Evolutionary conservation across 148 eudicot genomes (phyloP).

Genomic region (Vaccinium vitisidaea): DNA sequence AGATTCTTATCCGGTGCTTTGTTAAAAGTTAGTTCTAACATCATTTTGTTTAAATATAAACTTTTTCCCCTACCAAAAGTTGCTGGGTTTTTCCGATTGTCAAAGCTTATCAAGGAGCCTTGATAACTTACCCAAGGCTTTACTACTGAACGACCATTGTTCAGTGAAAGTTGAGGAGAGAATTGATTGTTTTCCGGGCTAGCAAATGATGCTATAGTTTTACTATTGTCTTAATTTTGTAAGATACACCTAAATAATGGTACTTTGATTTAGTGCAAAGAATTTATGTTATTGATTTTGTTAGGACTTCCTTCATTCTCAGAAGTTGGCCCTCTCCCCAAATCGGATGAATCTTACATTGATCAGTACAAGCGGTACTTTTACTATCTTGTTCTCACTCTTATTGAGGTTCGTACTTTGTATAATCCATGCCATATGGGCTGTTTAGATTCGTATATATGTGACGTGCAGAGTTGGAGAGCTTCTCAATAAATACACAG

Average conservation of each 20-base stretch:
- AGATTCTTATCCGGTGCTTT: background rate
- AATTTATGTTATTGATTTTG: background rate
- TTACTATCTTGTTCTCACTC: slow-evolving; percentile 23
- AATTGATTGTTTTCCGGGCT: background rate
- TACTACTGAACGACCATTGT: background rate
- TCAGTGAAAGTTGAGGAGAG: background rate
- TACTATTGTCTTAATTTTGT: background rate
- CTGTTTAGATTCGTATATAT: slow-evolving; percentile 6
- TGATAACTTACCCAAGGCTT: background rate
- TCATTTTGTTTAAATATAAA: background rate
- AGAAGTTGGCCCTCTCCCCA: slow-evolving; percentile 48
- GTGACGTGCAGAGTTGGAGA: slow-evolving; percentile 65
- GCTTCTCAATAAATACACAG: slow-evolving; percentile 63
- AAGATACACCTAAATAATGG: background rate
- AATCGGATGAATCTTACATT: slow-evolving; percentile 59
- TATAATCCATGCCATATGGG: background rate
- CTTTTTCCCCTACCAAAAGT: background rate
- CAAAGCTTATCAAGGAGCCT: background rate
- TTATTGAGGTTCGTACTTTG: background rate
- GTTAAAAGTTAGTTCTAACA: background rate
- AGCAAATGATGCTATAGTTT: background rate
- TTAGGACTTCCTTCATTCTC: slow-evolving; percentile 4
- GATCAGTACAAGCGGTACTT: slow-evolving; percentile 76
- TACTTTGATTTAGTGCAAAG: background rate
- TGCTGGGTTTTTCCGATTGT: background rate